These are phyloP conservation scores for Galerina marginata DNA, from an alignment of 768 basidiomycete genomes.

Conservation along the genomic window DNA sequence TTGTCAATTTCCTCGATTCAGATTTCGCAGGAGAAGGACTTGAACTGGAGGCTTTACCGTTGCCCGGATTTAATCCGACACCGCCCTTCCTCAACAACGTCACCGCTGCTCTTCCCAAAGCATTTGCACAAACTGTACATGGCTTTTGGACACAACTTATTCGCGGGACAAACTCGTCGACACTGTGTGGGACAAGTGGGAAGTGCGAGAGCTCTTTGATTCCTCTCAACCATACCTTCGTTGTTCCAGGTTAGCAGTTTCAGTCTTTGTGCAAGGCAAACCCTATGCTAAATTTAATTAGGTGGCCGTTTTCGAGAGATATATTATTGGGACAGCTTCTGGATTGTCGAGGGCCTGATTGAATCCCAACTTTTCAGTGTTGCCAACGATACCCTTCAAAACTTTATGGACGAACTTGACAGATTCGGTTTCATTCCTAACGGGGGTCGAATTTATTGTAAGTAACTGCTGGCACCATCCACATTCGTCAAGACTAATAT, in stretches of 20 bases:
- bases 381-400: slow-evolving; percentile 80
- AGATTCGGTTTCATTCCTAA: slow-evolving; percentile 91
- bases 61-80: slow-evolving; percentile 63
- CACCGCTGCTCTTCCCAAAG: slow-evolving; percentile 67
- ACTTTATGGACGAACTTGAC: slow-evolving; percentile 95
- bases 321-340: slow-evolving; percentile 78
- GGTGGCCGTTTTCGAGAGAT: slow-evolving; percentile 82
- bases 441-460: slow-evolving; percentile 90
- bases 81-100: slow-evolving; percentile 78
- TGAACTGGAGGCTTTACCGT: slow-evolving; percentile 69
- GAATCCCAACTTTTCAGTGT: slow-evolving; percentile 75
- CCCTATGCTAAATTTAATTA: slow-evolving; percentile 17
- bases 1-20: slow-evolving; percentile 71
- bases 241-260: slow-evolving; percentile 74
- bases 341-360: slow-evolving; percentile 89
- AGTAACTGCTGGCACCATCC: slow-evolving; percentile 18
- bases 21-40: slow-evolving; percentile 87
- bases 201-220: slow-evolving; percentile 85
- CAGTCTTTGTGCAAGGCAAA: not conserved
- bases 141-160: slow-evolving; percentile 85
- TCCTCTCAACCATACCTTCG: slow-evolving; percentile 90
- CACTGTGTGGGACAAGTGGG: slow-evolving; percentile 61
- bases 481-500: not conserved
- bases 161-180: slow-evolving; percentile 71
- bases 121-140: slow-evolving; percentile 81